Conservation (phyloP, 805 yeast species). For the Hanseniaspora nectarophila region DNA sequence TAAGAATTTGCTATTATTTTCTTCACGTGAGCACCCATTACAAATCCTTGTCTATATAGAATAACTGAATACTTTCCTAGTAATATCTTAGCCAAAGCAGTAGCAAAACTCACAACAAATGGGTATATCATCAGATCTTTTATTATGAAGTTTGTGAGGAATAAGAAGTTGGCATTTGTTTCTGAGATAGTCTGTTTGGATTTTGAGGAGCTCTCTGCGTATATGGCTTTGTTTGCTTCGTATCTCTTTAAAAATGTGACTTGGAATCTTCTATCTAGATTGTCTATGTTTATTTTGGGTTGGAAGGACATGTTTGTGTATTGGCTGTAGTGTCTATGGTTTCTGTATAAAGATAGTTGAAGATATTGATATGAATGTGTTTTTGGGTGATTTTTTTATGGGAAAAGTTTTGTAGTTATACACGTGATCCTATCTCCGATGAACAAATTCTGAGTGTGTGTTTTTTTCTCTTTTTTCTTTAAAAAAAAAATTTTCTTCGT, state of each 20-base stretch:
- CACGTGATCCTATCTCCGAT: too few species aligned
- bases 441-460: background rate
- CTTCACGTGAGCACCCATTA: slow-evolving; percentile 11
- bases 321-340: background rate
- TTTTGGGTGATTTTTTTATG: too few species aligned
- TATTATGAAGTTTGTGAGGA: background rate
- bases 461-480: background rate
- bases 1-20: background rate
- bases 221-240: background rate
- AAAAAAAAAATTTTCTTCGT: too few species aligned
- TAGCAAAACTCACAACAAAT: slow-evolving; percentile 3
- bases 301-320: slow-evolving; percentile 1
- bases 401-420: too few species aligned
- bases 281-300: slow-evolving; percentile 1
- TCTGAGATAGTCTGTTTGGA: background rate
- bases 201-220: background rate
- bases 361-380: too few species aligned
- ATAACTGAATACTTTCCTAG: slow-evolving; percentile 4
- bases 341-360: background rate
- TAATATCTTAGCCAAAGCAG: slow-evolving; percentile 3
- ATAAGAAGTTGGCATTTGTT: background rate
- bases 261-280: slow-evolving; percentile 9
- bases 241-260: slow-evolving; percentile 7
- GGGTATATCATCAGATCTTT: slow-evolving; percentile 7
- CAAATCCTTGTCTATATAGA: slow-evolving; percentile 13